A percentile compares a stretch with the other conserved stretches of the same genome.
These are phyloP conservation scores for Alternaria atra DNA, from an alignment of 2,329 filamentous ascomycete genomes.

Conservation along the genomic window DNA sequence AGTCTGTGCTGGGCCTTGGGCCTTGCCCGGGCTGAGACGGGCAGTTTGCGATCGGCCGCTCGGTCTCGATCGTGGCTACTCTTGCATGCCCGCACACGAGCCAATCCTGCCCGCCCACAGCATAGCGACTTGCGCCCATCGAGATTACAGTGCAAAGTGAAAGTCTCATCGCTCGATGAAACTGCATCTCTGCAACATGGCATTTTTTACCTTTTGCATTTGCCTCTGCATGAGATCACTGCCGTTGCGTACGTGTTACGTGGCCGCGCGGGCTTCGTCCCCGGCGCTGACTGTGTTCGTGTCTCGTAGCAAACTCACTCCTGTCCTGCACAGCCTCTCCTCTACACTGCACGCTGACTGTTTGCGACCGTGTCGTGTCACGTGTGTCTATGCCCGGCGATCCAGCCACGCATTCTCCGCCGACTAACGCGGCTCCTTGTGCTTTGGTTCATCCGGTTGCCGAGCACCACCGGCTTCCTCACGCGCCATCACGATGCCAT, in stretches of 20 bases:
- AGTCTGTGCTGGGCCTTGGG: slow-evolving; percentile 10
- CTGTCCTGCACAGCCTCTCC: neutral
- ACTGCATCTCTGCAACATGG: neutral
- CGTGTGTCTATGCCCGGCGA: neutral
- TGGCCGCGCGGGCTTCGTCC: neutral
- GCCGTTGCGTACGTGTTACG: neutral
- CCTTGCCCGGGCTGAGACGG: slow-evolving; percentile 8
- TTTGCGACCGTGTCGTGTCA: neutral
- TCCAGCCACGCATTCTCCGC: neutral
- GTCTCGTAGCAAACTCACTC: neutral
- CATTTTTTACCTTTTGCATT: neutral
- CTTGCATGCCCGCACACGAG: neutral
- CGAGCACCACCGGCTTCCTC: neutral
- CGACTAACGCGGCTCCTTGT: neutral
- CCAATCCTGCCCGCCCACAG: slow-evolving; percentile 5
- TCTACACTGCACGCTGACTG: neutral
- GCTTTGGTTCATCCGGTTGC: neutral
- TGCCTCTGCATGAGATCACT: neutral
- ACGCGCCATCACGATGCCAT: neutral
- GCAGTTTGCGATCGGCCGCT: slow-evolving; percentile 8
- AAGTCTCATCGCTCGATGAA: neutral
- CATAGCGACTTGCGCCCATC: neutral
- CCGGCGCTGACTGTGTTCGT: slow-evolving; percentile 2
- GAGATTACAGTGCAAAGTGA: neutral
- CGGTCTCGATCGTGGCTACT: slow-evolving; percentile 13